Conservation (phyloP, 257 asterid species). For the Rubia yunnanensis region DNA sequence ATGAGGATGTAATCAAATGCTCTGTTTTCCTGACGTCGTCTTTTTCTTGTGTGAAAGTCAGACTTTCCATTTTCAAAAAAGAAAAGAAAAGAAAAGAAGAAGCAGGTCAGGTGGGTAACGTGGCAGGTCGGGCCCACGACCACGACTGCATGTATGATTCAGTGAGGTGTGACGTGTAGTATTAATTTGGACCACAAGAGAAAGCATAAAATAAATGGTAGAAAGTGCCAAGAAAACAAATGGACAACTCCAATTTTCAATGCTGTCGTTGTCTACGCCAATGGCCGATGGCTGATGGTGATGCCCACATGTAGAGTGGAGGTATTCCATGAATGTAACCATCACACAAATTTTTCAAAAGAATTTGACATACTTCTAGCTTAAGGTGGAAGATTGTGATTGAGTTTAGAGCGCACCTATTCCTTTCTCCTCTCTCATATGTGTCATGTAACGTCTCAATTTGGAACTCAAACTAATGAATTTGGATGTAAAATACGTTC, state of each 20-base stretch:
- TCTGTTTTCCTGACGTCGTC: too few species aligned
- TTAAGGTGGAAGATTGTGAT: not conserved
- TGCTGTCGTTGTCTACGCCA: not conserved
- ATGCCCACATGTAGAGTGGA: constrained; percentile 1
- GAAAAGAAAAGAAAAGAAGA: not conserved
- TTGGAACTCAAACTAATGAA: too few species aligned
- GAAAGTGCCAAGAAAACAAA: not conserved
- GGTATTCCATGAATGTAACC: not conserved
- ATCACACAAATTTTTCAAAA: not conserved
- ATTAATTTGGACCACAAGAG: not conserved
- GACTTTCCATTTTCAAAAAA: too few species aligned
- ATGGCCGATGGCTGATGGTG: not conserved
- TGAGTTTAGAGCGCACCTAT: too few species aligned
- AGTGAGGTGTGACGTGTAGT: not conserved
- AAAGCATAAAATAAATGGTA: not conserved
- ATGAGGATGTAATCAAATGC: too few species aligned
- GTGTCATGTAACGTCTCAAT: too few species aligned
- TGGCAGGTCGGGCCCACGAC: not conserved
- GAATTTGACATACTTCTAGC: not conserved
- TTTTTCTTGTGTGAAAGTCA: too few species aligned
- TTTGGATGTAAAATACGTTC: too few species aligned
- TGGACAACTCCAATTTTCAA: not conserved
- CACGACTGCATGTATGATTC: not conserved
- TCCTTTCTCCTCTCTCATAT: too few species aligned
- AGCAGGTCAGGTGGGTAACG: not conserved